Evolutionary conservation across 2,329 filamentous ascomycete genomes (phyloP).

Genomic region (Ophiostoma ulmi): DNA sequence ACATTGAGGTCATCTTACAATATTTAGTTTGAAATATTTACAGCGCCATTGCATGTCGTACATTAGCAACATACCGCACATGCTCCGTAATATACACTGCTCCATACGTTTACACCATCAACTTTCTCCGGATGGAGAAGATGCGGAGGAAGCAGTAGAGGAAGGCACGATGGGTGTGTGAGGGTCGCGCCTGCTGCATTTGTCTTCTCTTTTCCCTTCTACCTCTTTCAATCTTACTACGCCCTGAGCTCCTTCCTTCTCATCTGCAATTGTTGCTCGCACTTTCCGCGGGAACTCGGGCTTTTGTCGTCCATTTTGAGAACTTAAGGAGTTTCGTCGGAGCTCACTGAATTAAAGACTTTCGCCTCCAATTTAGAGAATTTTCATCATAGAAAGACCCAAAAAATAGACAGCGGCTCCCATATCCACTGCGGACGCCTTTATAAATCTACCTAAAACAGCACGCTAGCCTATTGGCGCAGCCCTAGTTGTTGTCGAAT

Average conservation of each 20-base stretch:
- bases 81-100: slow-evolving; percentile 1
- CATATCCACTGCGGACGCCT: slow-evolving; percentile 4
- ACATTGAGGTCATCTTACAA: background rate
- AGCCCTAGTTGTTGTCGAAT: slow-evolving; percentile 19
- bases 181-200: background rate
- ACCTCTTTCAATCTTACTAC: background rate
- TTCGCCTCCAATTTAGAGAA: background rate
- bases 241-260: background rate
- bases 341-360: background rate
- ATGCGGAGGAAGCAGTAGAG: slow-evolving; percentile 3
- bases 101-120: background rate
- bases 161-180: background rate
- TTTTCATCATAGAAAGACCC: background rate
- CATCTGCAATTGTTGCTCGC: background rate
- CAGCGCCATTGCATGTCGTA: background rate
- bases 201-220: background rate
- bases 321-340: background rate
- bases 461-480: slow-evolving; percentile 20
- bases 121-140: background rate
- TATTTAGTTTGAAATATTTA: background rate
- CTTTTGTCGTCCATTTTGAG: background rate
- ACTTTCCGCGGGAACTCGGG: slow-evolving; percentile 14
- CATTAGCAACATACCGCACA: slow-evolving; percentile 1
- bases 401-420: background rate
- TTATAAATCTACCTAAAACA: slow-evolving; percentile 17